phyloP scores from a whole-genome alignment of 768 basidiomycete species.

The Mycena polygramma region DNA sequence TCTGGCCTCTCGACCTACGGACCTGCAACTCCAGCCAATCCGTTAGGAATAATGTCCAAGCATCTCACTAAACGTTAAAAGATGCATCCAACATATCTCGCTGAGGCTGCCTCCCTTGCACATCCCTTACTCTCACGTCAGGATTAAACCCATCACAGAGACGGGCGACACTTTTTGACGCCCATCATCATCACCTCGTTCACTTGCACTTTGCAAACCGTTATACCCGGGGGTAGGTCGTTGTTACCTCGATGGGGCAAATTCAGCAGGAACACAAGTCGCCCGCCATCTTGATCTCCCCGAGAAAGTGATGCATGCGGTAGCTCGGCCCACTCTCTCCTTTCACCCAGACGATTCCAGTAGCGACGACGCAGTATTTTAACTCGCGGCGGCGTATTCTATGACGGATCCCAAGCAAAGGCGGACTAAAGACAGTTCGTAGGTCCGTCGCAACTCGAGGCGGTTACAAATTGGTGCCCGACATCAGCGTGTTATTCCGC shows the following conservation, averaged over 20 bases:
- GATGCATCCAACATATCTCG: slow-evolving; percentile 13
- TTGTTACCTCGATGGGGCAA: slow-evolving; percentile 20
- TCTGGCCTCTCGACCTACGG: neutral
- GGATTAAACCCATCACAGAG: slow-evolving; percentile 27
- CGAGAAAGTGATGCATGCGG: slow-evolving; percentile 8
- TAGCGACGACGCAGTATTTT: neutral
- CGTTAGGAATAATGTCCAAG: slow-evolving; percentile 3
- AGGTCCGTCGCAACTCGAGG: slow-evolving; percentile 11
- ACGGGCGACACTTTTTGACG: slow-evolving; percentile 30
- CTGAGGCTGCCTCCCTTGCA: slow-evolving; percentile 22
- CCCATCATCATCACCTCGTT: slow-evolving; percentile 32
- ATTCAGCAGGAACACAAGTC: slow-evolving; percentile 13
- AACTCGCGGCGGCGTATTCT: neutral
- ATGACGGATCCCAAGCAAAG: neutral
- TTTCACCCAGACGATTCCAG: neutral
- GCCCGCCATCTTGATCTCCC: slow-evolving; percentile 25
- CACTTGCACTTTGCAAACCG: slow-evolving; percentile 14
- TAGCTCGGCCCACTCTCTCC: neutral
- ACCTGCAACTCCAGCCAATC: slow-evolving; percentile 9
- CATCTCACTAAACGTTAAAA: neutral
- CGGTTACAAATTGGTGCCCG: slow-evolving; percentile 17
- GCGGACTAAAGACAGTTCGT: neutral
- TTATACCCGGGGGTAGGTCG: slow-evolving; percentile 15
- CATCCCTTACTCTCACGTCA: slow-evolving; percentile 33
- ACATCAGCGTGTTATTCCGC: slow-evolving; percentile 25